Base-by-base conservation (phyloP, 805 yeast genomes). In the Saturnispora silvae region DNA sequence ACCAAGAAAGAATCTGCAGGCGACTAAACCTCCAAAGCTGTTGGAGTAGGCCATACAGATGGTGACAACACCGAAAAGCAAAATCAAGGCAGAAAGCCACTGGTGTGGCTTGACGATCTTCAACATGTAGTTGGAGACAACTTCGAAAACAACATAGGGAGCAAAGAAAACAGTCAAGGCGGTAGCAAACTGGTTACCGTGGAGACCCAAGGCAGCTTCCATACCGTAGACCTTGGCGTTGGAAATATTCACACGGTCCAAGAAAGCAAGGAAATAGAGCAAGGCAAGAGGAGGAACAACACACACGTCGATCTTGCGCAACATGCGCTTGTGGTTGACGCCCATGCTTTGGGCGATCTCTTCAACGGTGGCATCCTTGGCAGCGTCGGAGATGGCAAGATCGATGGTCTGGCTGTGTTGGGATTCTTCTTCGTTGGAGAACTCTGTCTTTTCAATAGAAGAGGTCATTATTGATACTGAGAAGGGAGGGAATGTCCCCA, bases 171-270 rank as follows among this genome's bases (percentile, higher is more conserved):
- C 69, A 5, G 83, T 75, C 47, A 80, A 65, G 4, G 80, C 78
- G 23, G 65, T 65, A 50, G 77, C 76, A 61, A 66, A 79, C 49
- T 80, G 77, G 46, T 65, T 65, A 6, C 79, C 81, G 2, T 56
- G 56, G 30, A 83, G 61, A 13, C 64, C 50, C 28, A 83, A 56
- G 38, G 76, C 80, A 2, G 49, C 56, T 19, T 65, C 65, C 61
- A 83, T 63, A 10, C 85, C 85, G 51, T 81, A 81, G 37, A 78
- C 71, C 42, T 74, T 74, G 8, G 94, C 94, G 56, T 83, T 82
- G 20, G 87, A 75, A 41, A 83, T 80, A 57, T 82, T 83, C 43
- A 82, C 87, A 56, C 94, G 67, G 54, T 83, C 94, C 50, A 83
- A 59, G 53, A 82, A 82, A 1, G 89, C 78, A 43, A 82, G 65